Conservation (phyloP, 495 filamentous ascomycete species). For the Hapsidospora chrysogenum region DNA sequence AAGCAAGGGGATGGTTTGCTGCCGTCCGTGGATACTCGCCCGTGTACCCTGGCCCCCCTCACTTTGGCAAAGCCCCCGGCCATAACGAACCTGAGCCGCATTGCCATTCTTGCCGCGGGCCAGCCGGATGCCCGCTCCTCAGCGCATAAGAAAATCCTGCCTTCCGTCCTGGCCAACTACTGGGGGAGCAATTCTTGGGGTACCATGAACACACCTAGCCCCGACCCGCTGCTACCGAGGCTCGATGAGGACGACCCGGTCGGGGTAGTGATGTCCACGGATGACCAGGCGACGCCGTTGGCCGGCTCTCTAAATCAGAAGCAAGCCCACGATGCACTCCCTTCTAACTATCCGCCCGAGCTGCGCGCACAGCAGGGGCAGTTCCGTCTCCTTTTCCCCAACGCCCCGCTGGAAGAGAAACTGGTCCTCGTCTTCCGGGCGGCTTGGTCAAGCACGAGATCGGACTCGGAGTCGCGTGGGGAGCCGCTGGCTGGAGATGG, state of each 20-base stretch:
- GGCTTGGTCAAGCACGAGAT: constrained; percentile 27
- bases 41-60: constrained; percentile 57
- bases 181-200: constrained; percentile 84
- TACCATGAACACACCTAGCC: constrained; percentile 43
- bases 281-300: constrained; percentile 7
- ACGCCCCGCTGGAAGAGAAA: constrained; percentile 54
- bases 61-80: constrained; percentile 78
- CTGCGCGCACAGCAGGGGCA: constrained; percentile 83
- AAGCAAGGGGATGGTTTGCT: constrained; percentile 2
- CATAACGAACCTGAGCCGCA: constrained; percentile 73
- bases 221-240: constrained; percentile 2
- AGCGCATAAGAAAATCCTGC: constrained; percentile 53
- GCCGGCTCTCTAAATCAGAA: constrained; percentile 24
- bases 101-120: constrained; percentile 64
- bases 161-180: constrained; percentile 75
- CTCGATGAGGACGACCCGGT: constrained; percentile 31
- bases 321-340: constrained; percentile 42
- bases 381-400: constrained; percentile 79
- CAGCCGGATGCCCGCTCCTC: constrained; percentile 28
- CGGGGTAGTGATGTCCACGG: constrained; percentile 8
- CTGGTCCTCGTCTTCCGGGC: constrained; percentile 53
- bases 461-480: constrained; percentile 15
- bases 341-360: constrained; percentile 64
- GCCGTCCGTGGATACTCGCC: constrained; percentile 16
- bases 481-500: constrained; percentile 40